Evolutionary conservation across 352 stramenopile species (phyloP).

Genomic region (Phytophthora cajani): DNA sequence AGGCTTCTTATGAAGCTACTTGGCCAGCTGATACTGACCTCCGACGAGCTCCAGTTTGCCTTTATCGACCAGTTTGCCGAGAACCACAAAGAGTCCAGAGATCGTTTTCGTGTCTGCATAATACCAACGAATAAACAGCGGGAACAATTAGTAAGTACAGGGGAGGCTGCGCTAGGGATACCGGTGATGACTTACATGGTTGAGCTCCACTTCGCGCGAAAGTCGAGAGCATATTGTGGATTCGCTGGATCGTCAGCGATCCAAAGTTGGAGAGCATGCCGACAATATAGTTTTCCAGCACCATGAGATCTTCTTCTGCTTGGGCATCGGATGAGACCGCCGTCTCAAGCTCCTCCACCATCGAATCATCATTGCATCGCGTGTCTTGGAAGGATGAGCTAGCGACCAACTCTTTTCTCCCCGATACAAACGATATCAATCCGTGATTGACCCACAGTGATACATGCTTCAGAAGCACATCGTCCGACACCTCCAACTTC

Average conservation of each 20-base stretch:
- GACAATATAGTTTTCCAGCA: slow-evolving; percentile 95
- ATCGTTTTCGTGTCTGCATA: slow-evolving; percentile 84
- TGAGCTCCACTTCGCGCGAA: slow-evolving; percentile 78
- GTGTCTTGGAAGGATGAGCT: slow-evolving; percentile 57
- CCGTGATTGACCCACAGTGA: slow-evolving; percentile 81
- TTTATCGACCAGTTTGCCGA: slow-evolving; percentile 73
- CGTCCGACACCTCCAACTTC: slow-evolving; percentile 69
- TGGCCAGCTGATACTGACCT: slow-evolving; percentile 73
- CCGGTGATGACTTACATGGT: slow-evolving; percentile 58
- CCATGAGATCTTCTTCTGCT: slow-evolving; percentile 91
- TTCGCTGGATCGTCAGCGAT: slow-evolving; percentile 90
- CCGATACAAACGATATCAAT: slow-evolving; percentile 52
- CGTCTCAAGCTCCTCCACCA: slow-evolving; percentile 71
- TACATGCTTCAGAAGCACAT: slow-evolving; percentile 62
- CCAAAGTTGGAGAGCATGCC: slow-evolving; percentile 96
- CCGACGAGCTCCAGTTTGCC: slow-evolving; percentile 73
- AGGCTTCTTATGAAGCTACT: slow-evolving; percentile 21
- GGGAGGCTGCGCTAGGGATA: not conserved
- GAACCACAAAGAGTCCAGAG: slow-evolving; percentile 71
- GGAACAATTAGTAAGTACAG: slow-evolving; percentile 18
- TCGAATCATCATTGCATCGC: slow-evolving; percentile 41
- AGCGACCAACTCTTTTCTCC: slow-evolving; percentile 53
- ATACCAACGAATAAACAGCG: slow-evolving; percentile 15
- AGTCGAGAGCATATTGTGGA: slow-evolving; percentile 95
- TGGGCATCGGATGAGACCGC: slow-evolving; percentile 92